These are phyloP conservation scores for Trypanosomatidae sp. DNA, from an alignment of 208 protist genomes.

Conservation along the genomic window DNA sequence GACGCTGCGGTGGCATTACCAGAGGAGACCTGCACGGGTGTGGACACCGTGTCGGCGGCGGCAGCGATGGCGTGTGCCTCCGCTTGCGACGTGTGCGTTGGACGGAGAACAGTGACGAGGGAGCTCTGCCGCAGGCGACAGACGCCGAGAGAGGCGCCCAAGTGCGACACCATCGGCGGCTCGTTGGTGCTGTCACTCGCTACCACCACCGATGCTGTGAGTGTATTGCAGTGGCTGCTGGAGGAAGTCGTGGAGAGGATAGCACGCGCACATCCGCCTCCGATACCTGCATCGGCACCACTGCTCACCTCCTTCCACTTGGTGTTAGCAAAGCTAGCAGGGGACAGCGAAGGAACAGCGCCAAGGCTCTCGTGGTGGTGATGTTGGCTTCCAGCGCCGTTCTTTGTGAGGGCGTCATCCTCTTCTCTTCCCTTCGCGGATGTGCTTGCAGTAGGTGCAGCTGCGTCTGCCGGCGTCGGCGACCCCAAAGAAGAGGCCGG, in stretches of 20 bases:
- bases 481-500: not conserved
- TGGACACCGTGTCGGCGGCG: not conserved
- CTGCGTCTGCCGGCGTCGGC: not conserved
- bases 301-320: constrained; percentile 14
- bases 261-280: not conserved
- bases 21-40: not conserved
- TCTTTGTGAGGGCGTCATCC: not conserved
- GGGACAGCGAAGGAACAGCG: not conserved
- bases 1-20: not conserved
- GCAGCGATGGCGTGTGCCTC: not conserved
- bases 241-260: not conserved
- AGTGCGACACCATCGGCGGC: not conserved
- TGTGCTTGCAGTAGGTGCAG: not conserved
- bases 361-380: not conserved
- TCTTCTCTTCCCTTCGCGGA: not conserved
- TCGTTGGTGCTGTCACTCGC: not conserved
- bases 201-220: not conserved
- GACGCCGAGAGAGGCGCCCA: not conserved
- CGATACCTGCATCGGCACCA: not conserved
- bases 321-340: not conserved
- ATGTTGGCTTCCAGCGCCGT: not conserved
- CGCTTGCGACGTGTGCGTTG: constrained; percentile 13
- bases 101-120: constrained; percentile 15
- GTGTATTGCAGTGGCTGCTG: not conserved
- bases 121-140: constrained; percentile 15